Base-by-base conservation (phyloP, 2,329 filamentous ascomycete genomes). In the Fusarium lateritium region DNA sequence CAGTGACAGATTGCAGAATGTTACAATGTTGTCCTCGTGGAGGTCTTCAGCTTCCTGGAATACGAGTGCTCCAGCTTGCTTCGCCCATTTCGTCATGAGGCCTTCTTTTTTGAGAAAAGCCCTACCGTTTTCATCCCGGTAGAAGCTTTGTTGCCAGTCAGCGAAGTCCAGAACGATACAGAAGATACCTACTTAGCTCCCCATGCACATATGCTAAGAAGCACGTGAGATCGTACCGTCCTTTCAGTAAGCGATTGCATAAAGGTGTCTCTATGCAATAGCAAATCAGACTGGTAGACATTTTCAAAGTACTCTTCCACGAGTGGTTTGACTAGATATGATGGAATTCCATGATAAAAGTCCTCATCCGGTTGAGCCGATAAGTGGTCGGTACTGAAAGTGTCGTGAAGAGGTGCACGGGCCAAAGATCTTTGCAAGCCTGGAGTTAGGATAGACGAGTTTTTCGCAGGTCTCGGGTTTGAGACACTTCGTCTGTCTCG, bases 121-220 rank as follows among this genome's bases (percentile, higher is more conserved):
- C 0, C 19, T 31, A 2, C 34, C 38, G 0, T 8, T 1, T 0
- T 13, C 14, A 7, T 73, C 62, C 3, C 59, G 52, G 13, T 72
- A 73, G 3, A 73, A 73, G 11, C 70, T 72, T 2, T 3, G 5
- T 1, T 3, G 4, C 2, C 4, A 10, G 21, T 40, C 4, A 40
- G 24, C 1, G 0, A 1, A 17, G 10, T 13, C 5, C 4, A 13
- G 6, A 14, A 5, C 0, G 9, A 1, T 6, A 2, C 6, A 22
- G 15, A n/a, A 15, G 14, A 4, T 4, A 6, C 63, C 33, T 45
- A 73, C 70, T 67, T 73, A 6, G 70, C 70, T 13, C 70, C 70
- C 67, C 67, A 73, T 0, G 67, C 70, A 4, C 59, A 73, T 0
- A 73, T 42, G 3, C 70, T 67, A 0, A 73, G 40, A 5, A 73